Evolutionary conservation across 2,329 filamentous ascomycete genomes (phyloP), one percentile per base, ranked within the genome.

Genomic region (Aquanectria penicillioides): DNA sequence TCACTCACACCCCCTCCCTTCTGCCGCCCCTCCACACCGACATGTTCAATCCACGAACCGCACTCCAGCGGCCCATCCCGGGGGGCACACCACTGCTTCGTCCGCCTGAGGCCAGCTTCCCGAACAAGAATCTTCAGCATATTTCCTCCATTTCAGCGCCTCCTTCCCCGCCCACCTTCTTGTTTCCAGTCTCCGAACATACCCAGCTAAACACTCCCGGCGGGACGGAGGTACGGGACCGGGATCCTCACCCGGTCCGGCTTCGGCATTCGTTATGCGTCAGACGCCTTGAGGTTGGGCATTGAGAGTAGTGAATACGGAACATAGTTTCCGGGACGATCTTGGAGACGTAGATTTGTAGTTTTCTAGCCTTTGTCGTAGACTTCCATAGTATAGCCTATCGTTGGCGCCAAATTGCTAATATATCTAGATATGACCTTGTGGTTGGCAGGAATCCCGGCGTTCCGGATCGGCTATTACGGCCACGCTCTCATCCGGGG

Each of bases 1-100:
- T 43, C 22, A 31, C 15, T 41, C 33, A 29, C 47, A 23, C 47
- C 40, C 38, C 44, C 26, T 17, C 44, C 23, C 20, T 17, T 36
- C 10, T 43, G 28, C 47, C 40, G 15, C 49, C 33, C 55, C 40
- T 51, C 40, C 48, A 52, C 47, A 47, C 34, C 28, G 8, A 40
- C 25, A 31, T 33, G 15, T 28, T 23, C 20, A 23, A 22, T 8
- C 31, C 54, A 46, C 46, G 38, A 51, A 57, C 46, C 54, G 47
- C 38, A 23, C 31, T 29, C n/a, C 12, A 22, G 48, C 48, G 34
- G 40, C 36, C 33, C 40, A 25, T 41, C 28, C 54, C 38, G 47
- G 22, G n/a, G n/a, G n/a, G n/a, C 40, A 57, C 48, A 48, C 55
- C 40, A 51, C 31, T 43, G 20, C n/a, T 17, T 23, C n/a, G 47